Conservation (phyloP, 495 filamentous ascomycete species). For the Beverwykella pulmonaria region DNA sequence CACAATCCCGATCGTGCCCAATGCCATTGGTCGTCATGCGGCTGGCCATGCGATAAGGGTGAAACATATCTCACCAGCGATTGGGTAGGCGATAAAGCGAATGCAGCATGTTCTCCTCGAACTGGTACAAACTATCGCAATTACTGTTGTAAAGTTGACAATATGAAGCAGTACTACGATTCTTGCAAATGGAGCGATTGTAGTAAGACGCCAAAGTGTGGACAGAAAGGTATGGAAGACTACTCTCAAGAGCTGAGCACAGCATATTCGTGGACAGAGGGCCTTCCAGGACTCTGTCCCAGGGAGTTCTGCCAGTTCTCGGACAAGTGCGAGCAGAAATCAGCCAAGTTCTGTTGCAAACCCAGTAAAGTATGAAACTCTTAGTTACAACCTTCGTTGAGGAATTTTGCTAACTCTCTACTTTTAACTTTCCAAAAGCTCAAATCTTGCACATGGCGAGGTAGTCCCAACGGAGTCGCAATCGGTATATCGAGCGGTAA, state of each 20-base stretch:
- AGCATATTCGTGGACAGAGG: conserved; percentile 1
- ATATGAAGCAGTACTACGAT: conserved; percentile 8
- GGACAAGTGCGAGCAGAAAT: neutral
- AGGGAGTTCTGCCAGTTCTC: neutral
- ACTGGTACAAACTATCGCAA: neutral
- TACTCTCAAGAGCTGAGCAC: neutral
- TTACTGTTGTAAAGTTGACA: conserved; percentile 7
- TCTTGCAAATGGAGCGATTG: conserved; percentile 2
- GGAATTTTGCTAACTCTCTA: too few relatives aligned
- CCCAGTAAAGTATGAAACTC: neutral
- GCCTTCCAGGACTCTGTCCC: neutral
- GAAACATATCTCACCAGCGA: neutral
- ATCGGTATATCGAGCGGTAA: neutral
- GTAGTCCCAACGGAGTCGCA: neutral
- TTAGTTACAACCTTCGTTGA: neutral
- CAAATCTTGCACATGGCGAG: neutral
- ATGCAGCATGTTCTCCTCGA: neutral
- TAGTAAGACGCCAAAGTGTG: neutral
- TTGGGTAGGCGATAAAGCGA: conserved; percentile 3
- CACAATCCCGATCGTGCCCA: conserved; percentile 1
- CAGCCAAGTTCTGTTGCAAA: conserved; percentile 8
- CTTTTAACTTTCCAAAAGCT: too few relatives aligned
- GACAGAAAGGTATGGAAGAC: neutral
- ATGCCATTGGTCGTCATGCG: neutral
- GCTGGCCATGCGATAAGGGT: neutral